phyloP scores from a whole-genome alignment of 2,329 filamentous ascomycete genomes.

The Colletotrichum sp. region DNA sequence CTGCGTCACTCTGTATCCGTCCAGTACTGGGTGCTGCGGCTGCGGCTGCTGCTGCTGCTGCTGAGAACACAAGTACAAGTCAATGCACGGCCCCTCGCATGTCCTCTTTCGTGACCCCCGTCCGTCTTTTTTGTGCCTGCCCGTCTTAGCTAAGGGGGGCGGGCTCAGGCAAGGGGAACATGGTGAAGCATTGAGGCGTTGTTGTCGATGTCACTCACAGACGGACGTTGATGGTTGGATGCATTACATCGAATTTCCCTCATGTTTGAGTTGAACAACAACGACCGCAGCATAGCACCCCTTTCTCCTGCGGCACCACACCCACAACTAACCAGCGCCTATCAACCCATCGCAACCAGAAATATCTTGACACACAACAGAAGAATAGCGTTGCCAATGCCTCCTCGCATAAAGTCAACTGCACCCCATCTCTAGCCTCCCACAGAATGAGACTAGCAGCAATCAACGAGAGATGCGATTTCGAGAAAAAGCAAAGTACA shows the following conservation, averaged over 20 bases:
- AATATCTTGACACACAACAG: neutral
- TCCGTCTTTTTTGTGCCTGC: neutral
- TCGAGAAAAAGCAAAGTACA: neutral
- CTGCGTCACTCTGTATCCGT: neutral
- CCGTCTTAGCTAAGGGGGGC: neutral
- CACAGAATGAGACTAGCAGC: neutral
- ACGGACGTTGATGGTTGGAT: neutral
- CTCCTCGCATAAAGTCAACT: neutral
- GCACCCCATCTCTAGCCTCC: neutral
- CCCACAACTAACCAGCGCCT: neutral
- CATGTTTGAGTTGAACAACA: neutral
- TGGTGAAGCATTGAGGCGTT: neutral
- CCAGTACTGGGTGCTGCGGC: neutral
- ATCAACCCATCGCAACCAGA: neutral
- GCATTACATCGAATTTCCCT: slow-evolving; percentile 8
- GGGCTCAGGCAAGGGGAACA: neutral
- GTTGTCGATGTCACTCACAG: neutral
- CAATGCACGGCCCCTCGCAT: neutral
- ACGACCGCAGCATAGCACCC: neutral
- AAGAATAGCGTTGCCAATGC: neutral
- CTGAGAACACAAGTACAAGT: neutral
- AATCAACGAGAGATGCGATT: neutral
- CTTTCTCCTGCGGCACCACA: neutral
- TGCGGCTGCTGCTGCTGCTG: neutral
- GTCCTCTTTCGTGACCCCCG: neutral